Percentiles rank a stretch among this genome's conserved stretches.
Evolutionary conservation across 805 yeast genomes (phyloP).

Genomic region (Lachancea meyersii): DNA sequence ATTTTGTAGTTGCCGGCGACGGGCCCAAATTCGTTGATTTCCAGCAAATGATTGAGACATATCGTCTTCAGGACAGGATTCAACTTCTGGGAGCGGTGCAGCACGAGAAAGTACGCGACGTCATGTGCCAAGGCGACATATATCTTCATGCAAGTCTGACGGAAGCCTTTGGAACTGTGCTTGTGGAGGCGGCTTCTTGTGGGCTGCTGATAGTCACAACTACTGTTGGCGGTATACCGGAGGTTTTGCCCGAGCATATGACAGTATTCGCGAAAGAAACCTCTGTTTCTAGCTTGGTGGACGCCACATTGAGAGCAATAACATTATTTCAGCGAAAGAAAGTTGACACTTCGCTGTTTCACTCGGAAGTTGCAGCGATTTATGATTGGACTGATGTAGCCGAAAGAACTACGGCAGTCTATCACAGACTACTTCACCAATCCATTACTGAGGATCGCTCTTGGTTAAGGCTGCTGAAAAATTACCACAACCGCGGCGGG

Average conservation of each 20-base stretch:
- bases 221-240: slow-evolving; percentile 95
- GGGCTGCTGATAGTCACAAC: slow-evolving; percentile 92
- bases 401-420: slow-evolving; percentile 74
- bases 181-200: slow-evolving; percentile 97
- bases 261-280: slow-evolving; percentile 79
- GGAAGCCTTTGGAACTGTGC: slow-evolving; percentile 95
- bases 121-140: slow-evolving; percentile 90
- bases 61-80: slow-evolving; percentile 81
- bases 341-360: slow-evolving; percentile 72
- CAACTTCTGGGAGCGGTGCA: slow-evolving; percentile 77
- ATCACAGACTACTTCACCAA: slow-evolving; percentile 41
- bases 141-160: slow-evolving; percentile 90
- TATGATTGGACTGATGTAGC: slow-evolving; percentile 94
- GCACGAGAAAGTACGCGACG: slow-evolving; percentile 89
- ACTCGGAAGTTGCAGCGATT: slow-evolving; percentile 69
- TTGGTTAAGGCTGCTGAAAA: slow-evolving; percentile 51
- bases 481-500: slow-evolving; percentile 57
- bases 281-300: slow-evolving; percentile 74
- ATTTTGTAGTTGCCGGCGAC: slow-evolving; percentile 88
- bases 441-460: slow-evolving; percentile 42
- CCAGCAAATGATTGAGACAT: slow-evolving; percentile 89
- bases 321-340: slow-evolving; percentile 45
- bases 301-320: slow-evolving; percentile 68
- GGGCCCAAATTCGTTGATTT: slow-evolving; percentile 93
- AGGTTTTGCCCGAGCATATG: slow-evolving; percentile 89